phyloP scores from a whole-genome alignment of 129 eudicot genomes.

The Daucus carota region DH1_v3.0 NC_030389.2:32239501-32240000 shows the following conservation, averaged over 20 bases:
- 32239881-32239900: constrained; percentile 72
- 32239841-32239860: not conserved
- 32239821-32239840: not conserved
- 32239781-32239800: constrained; percentile 99
- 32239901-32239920: constrained; percentile 89
- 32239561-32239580: not conserved
- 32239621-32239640: constrained; percentile 83
- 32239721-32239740: not conserved
- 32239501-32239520: constrained; percentile 12
- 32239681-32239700: constrained; percentile 15
- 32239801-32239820: constrained; percentile 1
- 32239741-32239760: constrained; percentile 91
- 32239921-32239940: constrained; percentile 90
- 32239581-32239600: constrained; percentile 75
- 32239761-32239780: constrained; percentile 90
- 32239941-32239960: constrained; percentile 95
- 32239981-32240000: constrained; percentile 53
- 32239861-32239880: constrained; percentile 6
- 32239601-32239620: constrained; percentile 95
- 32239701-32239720: not conserved
- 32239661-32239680: constrained; percentile 37
- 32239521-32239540: constrained; percentile 20
- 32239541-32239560: constrained; percentile 11
- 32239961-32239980: constrained; percentile 68
- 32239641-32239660: constrained; percentile 90